Percentiles rank a stretch among this genome's conserved stretches.
Evolutionary conservation across 2,329 filamentous ascomycete genomes (phyloP).

Genomic region (Epichloe scottii): DNA sequence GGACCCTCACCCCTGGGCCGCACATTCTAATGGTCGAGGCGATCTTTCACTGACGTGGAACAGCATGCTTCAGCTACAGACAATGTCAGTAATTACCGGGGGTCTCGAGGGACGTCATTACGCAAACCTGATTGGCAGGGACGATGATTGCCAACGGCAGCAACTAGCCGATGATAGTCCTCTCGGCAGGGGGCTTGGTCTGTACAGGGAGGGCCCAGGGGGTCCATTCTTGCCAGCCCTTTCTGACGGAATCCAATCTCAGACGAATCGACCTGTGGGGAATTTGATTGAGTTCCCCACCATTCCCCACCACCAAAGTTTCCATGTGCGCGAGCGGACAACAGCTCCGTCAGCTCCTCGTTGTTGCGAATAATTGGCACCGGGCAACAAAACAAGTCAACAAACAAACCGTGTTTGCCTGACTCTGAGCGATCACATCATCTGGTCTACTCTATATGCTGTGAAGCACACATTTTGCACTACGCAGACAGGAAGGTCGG

Average conservation of each 20-base stretch:
- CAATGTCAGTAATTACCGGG: neutral
- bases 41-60: neutral
- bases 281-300: neutral
- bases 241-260: neutral
- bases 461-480: neutral
- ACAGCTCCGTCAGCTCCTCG: too few species aligned
- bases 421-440: neutral
- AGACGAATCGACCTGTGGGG: neutral
- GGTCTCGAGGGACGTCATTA: neutral
- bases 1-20: neutral
- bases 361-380: neutral
- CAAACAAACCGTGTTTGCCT: neutral
- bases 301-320: neutral
- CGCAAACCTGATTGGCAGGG: conserved; percentile 3
- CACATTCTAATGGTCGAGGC: neutral
- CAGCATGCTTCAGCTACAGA: neutral
- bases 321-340: neutral
- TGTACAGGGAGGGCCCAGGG: neutral
- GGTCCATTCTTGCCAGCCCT: neutral
- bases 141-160: neutral
- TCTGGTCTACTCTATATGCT: too few species aligned
- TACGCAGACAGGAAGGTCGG: neutral
- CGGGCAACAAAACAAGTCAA: neutral
- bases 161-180: neutral
- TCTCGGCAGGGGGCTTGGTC: conserved; percentile 1